Evolutionary conservation across 2,329 filamentous ascomycete genomes (phyloP).

Genomic region (Albifimbria verrucaria): DNA sequence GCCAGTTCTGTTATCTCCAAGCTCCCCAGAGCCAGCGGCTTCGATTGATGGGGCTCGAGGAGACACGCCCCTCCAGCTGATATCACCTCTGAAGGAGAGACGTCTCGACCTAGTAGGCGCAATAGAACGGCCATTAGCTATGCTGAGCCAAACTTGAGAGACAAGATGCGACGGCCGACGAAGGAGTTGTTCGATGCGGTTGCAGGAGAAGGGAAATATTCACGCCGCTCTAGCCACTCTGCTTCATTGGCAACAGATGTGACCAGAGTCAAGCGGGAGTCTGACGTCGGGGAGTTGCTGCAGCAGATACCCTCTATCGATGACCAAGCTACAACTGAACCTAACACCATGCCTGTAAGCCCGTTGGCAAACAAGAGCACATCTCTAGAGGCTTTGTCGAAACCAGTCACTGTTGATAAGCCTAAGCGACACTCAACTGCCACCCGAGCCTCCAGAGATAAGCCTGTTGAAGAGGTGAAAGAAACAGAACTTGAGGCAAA

Average conservation of each 20-base stretch:
- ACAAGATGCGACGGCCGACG: conserved; percentile 80
- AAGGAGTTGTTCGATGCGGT: conserved; percentile 76
- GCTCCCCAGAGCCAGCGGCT: conserved; percentile 45
- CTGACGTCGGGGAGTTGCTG: conserved; percentile 24
- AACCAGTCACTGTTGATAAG: conserved; percentile 20
- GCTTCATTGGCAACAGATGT: conserved; percentile 22
- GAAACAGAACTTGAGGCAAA: conserved; percentile 9
- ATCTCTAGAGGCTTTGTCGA: conserved; percentile 5
- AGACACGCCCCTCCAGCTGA: conserved; percentile 61
- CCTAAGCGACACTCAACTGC: conserved; percentile 37
- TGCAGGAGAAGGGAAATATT: conserved; percentile 55
- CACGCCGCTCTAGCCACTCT: conserved; percentile 37
- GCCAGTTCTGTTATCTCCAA: conserved; percentile 40
- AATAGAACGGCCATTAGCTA: conserved; percentile 71
- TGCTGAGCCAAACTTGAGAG: conserved; percentile 74
- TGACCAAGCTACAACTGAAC: conserved; percentile 9
- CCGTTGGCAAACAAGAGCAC: conserved; percentile 39
- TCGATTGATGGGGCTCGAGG: conserved; percentile 29
- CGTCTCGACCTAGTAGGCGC: conserved; percentile 63
- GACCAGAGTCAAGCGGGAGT: conserved; percentile 30
- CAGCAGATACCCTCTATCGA: conserved; percentile 21
- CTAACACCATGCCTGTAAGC: conserved; percentile 28
- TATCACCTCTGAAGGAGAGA: conserved; percentile 53
- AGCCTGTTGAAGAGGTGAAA: conserved; percentile 9
- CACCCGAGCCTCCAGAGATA: conserved; percentile 7